Evolutionary conservation across 2,329 filamentous ascomycete genomes (phyloP), one percentile per base, ranked within the genome.

Genomic region (Cercospora brassicicola): DNA sequence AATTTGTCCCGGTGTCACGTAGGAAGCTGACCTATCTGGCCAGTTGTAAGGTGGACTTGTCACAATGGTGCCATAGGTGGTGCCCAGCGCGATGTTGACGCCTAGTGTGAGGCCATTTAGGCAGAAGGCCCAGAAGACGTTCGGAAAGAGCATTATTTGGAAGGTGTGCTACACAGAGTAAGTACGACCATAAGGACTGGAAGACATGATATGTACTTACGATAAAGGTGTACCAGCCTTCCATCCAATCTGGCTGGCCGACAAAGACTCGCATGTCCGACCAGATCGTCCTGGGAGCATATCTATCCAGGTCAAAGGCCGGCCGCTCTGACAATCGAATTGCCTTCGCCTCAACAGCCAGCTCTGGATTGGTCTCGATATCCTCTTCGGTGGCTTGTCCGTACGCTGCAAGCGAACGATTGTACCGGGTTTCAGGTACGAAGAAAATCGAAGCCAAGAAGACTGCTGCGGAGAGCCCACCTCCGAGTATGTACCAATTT

Each of bases 401-500:
- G 60, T 81, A 83, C 0, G 81, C 77, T 1, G 73, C 71, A 0
- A 80, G 68, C 1, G 78, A 73, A 0, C 81, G 78, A 33, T 78
- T 69, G 64, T 84, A 84, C 60, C 80, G 79, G 1, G 80, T 82
- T 73, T 84, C 82, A 0, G 82, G 82, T 0, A 83, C 75, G 36
- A 80, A 78, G 67, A 82, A 76, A 11, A 82, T 68, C 1, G 79
- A 78, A 0, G 80, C 59, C 13, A 83, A 15, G 2, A 81, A 74
- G 4, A 78, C 76, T 0, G 77, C 67, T 3, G 74, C 80, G 1
- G 75, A 70, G 0, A 83, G 68, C 0, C 76, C 77, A 3, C 77
- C 79, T 1, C 80, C 81, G 4, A 84, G 74, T 1, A 78, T 77
- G 53, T 84, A 84, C 82, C 82, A 84, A 55, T 81, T 79, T 2